phyloP scores from a whole-genome alignment of 2,329 filamentous ascomycete species.

The Chaetomium globosum region DNA sequence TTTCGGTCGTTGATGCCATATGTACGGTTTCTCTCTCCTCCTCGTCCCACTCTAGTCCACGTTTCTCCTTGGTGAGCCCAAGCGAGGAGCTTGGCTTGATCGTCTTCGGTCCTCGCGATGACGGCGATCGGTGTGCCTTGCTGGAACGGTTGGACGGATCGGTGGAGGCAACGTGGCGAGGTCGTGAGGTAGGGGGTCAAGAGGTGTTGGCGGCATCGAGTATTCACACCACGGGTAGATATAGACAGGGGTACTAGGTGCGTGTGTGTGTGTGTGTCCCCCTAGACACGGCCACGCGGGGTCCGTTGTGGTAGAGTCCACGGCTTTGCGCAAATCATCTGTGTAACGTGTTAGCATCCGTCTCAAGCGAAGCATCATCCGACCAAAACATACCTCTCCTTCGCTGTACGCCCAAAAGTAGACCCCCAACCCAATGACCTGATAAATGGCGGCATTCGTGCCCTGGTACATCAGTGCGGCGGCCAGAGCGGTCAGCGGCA shows the following conservation, averaged over 20 bases:
- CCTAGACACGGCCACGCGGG: conserved; percentile 43
- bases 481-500: conserved; percentile 75
- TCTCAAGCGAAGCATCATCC: neutral
- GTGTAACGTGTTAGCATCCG: conserved; percentile 1
- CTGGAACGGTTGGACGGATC: neutral
- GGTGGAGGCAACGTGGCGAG: conserved; percentile 9
- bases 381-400: conserved; percentile 73
- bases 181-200: conserved; percentile 4
- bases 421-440: conserved; percentile 77
- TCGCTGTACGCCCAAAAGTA: conserved; percentile 99
- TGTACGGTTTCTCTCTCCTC: conserved; percentile 23
- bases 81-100: no score
- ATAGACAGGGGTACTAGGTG: conserved; percentile 17
- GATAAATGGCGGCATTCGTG: conserved; percentile 90
- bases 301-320: conserved; percentile 66
- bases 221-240: conserved; percentile 15
- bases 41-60: conserved; percentile 6
- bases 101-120: neutral
- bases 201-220: conserved; percentile 6
- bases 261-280: neutral
- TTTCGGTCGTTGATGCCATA: conserved; percentile 21
- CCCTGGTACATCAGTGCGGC: conserved; percentile 85
- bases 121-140: neutral
- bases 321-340: conserved; percentile 70
- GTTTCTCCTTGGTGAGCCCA: neutral